Evolutionary conservation across 257 asterid genomes (phyloP).

Genomic region (Primulina eburnea): DNA sequence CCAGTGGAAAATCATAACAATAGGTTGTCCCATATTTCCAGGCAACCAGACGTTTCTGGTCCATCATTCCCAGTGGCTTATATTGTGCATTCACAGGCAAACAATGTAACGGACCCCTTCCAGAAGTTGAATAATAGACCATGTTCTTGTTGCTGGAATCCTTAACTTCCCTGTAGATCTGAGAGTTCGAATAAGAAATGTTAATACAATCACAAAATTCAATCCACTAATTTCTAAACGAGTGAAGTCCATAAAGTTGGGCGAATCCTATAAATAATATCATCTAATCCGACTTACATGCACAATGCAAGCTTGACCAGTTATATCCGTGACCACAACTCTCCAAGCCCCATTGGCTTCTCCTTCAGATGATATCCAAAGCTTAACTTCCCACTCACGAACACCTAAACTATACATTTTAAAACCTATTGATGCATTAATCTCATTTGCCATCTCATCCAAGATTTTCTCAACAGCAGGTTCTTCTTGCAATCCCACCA

Average conservation of each 20-base stretch:
- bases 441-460: constrained; percentile 64
- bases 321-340: constrained; percentile 77
- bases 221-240: not conserved
- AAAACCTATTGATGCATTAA: constrained; percentile 73
- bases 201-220: constrained; percentile 13
- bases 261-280: not conserved
- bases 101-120: constrained; percentile 70
- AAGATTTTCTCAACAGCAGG: constrained; percentile 63
- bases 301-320: constrained; percentile 90
- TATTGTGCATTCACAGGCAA: constrained; percentile 69
- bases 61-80: constrained; percentile 77
- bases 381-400: constrained; percentile 94
- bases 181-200: constrained; percentile 30
- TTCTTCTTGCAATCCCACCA: constrained; percentile 53
- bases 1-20: not conserved
- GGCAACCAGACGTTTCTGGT: constrained; percentile 84
- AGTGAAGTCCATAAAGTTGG: not conserved
- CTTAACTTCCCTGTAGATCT: constrained; percentile 90
- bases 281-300: constrained; percentile 54
- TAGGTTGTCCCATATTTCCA: constrained; percentile 85
- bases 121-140: constrained; percentile 64
- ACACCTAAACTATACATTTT: constrained; percentile 93
- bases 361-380: constrained; percentile 86
- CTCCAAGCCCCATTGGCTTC: constrained; percentile 98
- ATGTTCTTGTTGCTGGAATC: constrained; percentile 46